Evolutionary conservation across 352 stramenopile genomes (phyloP).

Genomic region (Phytophthora aleatoria): DNA sequence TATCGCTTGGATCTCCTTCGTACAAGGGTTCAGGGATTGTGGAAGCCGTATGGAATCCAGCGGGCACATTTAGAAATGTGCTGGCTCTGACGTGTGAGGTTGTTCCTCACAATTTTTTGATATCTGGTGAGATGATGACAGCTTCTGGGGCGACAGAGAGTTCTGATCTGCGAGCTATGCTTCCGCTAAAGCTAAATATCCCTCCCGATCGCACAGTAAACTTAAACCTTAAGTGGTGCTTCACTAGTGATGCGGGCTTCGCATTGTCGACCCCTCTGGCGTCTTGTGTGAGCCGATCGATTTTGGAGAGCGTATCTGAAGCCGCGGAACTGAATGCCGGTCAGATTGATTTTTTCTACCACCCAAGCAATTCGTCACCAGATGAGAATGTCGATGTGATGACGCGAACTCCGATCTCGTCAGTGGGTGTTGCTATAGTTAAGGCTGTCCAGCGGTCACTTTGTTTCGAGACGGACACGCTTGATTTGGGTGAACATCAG

Average conservation of each 20-base stretch:
- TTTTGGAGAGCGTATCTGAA: constrained; percentile 67
- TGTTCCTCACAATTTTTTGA: constrained; percentile 37
- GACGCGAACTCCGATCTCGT: constrained; percentile 29
- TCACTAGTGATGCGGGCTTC: constrained; percentile 63
- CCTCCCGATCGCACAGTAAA: constrained; percentile 35
- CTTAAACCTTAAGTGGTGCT: constrained; percentile 73
- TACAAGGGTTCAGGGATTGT: constrained; percentile 38
- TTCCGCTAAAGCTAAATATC: constrained; percentile 55
- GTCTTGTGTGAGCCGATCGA: constrained; percentile 71
- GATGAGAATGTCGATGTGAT: constrained; percentile 13
- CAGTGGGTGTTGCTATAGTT: constrained; percentile 63
- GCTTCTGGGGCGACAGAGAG: constrained; percentile 12
- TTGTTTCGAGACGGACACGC: constrained; percentile 60
- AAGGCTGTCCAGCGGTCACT: constrained; percentile 75
- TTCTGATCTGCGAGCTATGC: constrained; percentile 7
- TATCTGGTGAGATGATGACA: constrained; percentile 19
- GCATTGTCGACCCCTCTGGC: constrained; percentile 63
- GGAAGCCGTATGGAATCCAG: constrained; percentile 66
- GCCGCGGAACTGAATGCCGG: constrained; percentile 55
- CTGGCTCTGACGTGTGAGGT: constrained; percentile 55
- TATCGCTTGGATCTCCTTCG: constrained; percentile 50
- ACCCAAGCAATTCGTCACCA: constrained; percentile 23
- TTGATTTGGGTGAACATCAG: constrained; percentile 84
- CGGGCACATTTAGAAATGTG: constrained; percentile 51
- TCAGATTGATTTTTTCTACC: constrained; percentile 61